Evolutionary conservation across 2,329 filamentous ascomycete genomes (phyloP).

Genomic region (Endothia cerciana): DNA sequence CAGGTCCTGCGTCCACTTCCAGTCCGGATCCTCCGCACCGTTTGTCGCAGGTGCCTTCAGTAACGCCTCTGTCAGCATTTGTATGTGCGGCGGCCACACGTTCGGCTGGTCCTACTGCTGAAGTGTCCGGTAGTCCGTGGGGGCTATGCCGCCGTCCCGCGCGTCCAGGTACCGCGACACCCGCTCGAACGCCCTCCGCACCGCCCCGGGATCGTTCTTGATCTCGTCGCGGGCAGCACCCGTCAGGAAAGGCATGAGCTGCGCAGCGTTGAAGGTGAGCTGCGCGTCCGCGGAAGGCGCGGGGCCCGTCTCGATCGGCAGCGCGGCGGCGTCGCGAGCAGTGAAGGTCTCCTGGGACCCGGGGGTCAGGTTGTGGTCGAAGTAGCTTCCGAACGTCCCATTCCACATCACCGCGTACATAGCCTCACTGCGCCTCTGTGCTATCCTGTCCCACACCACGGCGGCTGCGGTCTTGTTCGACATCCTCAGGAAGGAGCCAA

Average conservation of each 20-base stretch:
- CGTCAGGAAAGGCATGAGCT: constrained; percentile 72
- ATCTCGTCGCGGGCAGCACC: constrained; percentile 63
- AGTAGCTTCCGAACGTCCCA: constrained; percentile 63
- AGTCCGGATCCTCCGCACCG: constrained; percentile 56
- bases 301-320: constrained; percentile 44
- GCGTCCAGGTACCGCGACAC: constrained; percentile 56
- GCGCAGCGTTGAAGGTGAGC: constrained; percentile 60
- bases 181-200: constrained; percentile 57
- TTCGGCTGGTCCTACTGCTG: constrained; percentile 75
- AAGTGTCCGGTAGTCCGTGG: constrained; percentile 63
- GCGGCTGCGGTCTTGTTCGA: constrained; percentile 52
- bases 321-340: constrained; percentile 51
- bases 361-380: constrained; percentile 70
- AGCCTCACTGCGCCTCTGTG: constrained; percentile 59
- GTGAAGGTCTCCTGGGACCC: constrained; percentile 58
- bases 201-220: constrained; percentile 61
- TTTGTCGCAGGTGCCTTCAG: constrained; percentile 62
- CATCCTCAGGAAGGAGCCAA: constrained; percentile 56
- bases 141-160: constrained; percentile 61
- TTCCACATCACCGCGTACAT: constrained; percentile 71
- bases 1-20: constrained; percentile 56
- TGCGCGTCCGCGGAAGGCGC: constrained; percentile 58
- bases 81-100: constrained; percentile 70
- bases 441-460: constrained; percentile 52
- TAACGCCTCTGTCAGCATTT: constrained; percentile 65